Evolutionary conservation across 805 yeast genomes (phyloP), one percentile per base, ranked within the genome.

Genomic region (Starmerella stigmatis): DNA sequence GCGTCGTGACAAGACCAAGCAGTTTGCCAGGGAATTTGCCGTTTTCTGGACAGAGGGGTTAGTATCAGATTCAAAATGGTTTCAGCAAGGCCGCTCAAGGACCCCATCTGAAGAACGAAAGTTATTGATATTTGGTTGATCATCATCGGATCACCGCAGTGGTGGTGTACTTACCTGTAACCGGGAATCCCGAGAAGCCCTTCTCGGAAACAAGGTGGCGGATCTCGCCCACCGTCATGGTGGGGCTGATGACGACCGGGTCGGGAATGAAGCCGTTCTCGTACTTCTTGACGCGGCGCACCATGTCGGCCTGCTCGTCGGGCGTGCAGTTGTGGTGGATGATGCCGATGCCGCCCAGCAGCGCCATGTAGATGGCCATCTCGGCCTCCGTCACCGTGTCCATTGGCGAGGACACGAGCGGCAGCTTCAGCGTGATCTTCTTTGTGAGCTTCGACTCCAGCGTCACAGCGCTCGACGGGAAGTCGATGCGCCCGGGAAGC

Each of bases 91-190:
- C 86, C n/a, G n/a, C n/a, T 92, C 25, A 20, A 27, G 83, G 41
- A 28, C 81, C 94, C 63, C 71, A 60, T 81, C 96, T 94, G 97
- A 81, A 89, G 98, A 89, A 89, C 97, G 98, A 89, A 89, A 89
- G 97, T 89, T 86, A 84, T 73, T 65, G 63, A 64, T 17, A 19
- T 23, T 29, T 46, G 40, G 40, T 41, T 34, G 44, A 50, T 45
- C 51, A 58, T 57, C 64, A 60, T 58, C 57, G n/a, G 50, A 53
- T 55, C 44, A 51, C 57, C 27, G 17, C 6, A 21, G 20, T 5
- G 29, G 23, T n/a, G n/a, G 35, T 13, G 42, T 44, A 86, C 98
- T 73, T 84, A 92, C 97, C 96, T 68, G 98, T 92, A 65, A 92
- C 95, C 57, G 98, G 98, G 82, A 86, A 92, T 46, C 96, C 94